Conservation (phyloP, 2,329 filamentous ascomycete species). For the Trichoderma afroharzianum region DNA sequence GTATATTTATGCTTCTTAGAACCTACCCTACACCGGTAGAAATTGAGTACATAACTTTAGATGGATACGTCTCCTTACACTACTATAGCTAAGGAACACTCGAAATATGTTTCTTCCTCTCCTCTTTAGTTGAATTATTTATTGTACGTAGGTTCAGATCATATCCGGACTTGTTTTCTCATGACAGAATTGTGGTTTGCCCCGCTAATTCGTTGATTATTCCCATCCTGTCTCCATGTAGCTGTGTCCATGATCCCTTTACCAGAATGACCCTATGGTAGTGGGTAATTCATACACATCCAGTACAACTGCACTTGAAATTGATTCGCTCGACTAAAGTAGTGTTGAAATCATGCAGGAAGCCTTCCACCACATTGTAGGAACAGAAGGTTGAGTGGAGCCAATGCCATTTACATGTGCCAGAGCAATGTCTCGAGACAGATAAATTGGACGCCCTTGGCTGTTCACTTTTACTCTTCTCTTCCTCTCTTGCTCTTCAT, state of each 20-base stretch:
- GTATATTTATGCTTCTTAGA: not conserved
- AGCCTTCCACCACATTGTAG: not conserved
- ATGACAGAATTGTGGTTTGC: not conserved
- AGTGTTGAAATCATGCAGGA: not conserved
- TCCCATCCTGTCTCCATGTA: not conserved
- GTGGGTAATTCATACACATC: not conserved
- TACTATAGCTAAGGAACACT: not conserved
- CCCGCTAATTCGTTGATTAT: not conserved
- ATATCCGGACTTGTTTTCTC: not conserved
- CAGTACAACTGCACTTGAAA: not conserved
- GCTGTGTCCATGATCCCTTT: not conserved
- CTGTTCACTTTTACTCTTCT: not conserved
- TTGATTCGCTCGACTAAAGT: not conserved
- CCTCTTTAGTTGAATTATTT: not conserved
- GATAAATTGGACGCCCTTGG: not conserved
- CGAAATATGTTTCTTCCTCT: not conserved
- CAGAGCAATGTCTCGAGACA: not conserved
- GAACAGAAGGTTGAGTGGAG: not conserved
- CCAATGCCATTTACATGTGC: not conserved
- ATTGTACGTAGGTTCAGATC: not conserved
- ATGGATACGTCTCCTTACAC: not conserved
- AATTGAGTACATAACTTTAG: too few relatives aligned
- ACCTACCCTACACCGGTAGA: not conserved
- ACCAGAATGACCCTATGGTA: rapidly evolving
- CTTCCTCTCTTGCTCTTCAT: not conserved